phyloP scores from a whole-genome alignment of 768 basidiomycete genomes.

The Termitomyces bulborhizus region DNA sequence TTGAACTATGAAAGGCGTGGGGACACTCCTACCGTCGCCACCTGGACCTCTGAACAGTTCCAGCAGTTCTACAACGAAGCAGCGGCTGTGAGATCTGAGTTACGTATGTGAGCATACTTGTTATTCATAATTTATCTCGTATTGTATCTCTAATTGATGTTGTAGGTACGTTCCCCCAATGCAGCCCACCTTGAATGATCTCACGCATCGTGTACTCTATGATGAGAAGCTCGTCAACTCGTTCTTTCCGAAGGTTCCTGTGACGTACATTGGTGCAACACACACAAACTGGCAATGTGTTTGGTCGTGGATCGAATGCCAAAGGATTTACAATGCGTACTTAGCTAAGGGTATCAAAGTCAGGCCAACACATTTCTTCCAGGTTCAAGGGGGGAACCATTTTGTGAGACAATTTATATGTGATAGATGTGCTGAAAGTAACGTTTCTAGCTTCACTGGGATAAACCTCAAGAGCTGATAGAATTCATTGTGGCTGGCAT shows the following conservation, averaged over 20 bases:
- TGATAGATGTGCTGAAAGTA: not conserved
- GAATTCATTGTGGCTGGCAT: not conserved
- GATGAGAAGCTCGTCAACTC: conserved; percentile 6
- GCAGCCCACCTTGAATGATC: conserved; percentile 13
- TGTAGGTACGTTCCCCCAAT: conserved; percentile 10
- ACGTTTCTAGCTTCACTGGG: conserved; percentile 6
- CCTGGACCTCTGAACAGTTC: conserved; percentile 17
- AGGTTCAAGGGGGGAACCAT: not conserved
- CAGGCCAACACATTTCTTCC: not conserved
- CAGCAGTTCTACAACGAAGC: conserved; percentile 10
- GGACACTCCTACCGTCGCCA: conserved; percentile 12
- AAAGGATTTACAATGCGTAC: not conserved
- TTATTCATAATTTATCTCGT: too few species aligned
- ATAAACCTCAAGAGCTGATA: conserved; percentile 3
- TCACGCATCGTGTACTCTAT: conserved; percentile 15
- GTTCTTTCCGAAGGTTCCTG: not conserved
- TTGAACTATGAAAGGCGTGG: conserved; percentile 17
- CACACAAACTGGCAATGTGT: conserved; percentile 1
- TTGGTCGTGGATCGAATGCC: not conserved
- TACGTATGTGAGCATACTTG: not conserved
- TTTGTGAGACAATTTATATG: not conserved
- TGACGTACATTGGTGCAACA: not conserved
- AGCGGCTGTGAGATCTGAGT: conserved; percentile 15
- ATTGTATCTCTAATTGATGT: too few species aligned
- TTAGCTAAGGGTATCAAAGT: not conserved